phyloP scores from a whole-genome alignment of 331 rosid genomes.

The Pyrus hybrid region DNA sequence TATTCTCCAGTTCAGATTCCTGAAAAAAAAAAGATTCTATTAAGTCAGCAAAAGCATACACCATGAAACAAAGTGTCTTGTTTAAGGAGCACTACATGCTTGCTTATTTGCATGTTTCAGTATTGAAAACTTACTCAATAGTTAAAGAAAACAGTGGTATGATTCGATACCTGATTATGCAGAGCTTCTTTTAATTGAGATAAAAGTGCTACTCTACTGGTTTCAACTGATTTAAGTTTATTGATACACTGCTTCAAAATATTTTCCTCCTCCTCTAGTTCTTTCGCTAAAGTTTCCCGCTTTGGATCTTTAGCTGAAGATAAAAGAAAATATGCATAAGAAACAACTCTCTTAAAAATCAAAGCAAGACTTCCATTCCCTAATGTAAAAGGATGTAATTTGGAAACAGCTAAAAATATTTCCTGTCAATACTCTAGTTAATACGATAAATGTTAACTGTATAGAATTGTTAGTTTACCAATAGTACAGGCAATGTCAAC shows the following conservation, averaged over 20 bases:
- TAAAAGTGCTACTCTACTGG: conserved; percentile 65
- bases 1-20: conserved; percentile 84
- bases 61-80: background rate
- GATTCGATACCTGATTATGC: conserved; percentile 54
- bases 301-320: conserved; percentile 78
- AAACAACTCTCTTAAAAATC: conserved; percentile 4
- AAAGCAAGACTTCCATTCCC: background rate
- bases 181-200: conserved; percentile 84
- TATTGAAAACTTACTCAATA: background rate
- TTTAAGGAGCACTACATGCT: background rate
- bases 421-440: background rate
- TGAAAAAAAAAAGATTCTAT: conserved; percentile 11
- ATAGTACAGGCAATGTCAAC: conserved; percentile 56
- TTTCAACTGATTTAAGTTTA: conserved; percentile 65
- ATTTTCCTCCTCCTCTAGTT: conserved; percentile 70
- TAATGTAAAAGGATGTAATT: background rate
- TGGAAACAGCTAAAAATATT: background rate
- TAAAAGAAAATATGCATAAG: conserved; percentile 30
- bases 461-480: conserved; percentile 35
- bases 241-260: conserved; percentile 60
- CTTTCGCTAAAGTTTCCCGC: conserved; percentile 60
- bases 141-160: background rate
- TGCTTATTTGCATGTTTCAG: background rate
- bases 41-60: background rate
- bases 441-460: conserved; percentile 1